These are phyloP conservation scores for Xylariomycetidae sp. DNA, from an alignment of 2,329 filamentous ascomycete species.

Conservation along the genomic window DNA sequence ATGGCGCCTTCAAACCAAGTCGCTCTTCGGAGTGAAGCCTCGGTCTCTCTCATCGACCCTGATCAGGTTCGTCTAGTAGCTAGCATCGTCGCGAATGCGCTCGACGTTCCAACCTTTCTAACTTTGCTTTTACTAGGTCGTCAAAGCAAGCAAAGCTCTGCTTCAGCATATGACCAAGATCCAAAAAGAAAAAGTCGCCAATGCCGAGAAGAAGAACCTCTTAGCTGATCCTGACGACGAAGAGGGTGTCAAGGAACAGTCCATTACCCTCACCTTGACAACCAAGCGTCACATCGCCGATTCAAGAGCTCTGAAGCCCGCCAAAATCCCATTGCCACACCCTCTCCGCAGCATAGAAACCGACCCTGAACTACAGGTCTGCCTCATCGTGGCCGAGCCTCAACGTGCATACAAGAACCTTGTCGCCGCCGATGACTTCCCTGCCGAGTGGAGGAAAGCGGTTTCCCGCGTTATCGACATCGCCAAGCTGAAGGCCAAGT, in stretches of 20 bases:
- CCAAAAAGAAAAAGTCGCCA: constrained; percentile 40
- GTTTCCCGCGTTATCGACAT: constrained; percentile 77
- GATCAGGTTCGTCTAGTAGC: constrained; percentile 25
- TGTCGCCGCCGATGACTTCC: constrained; percentile 69
- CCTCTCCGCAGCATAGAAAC: constrained; percentile 69
- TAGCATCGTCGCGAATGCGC: background rate
- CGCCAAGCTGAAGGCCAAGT: constrained; percentile 75
- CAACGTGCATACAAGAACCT: constrained; percentile 72
- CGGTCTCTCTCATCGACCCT: constrained; percentile 28
- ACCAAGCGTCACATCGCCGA: constrained; percentile 66
- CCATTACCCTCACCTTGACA: constrained; percentile 59
- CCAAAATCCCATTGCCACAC: constrained; percentile 76
- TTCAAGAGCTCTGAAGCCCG: constrained; percentile 59
- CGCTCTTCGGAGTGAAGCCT: constrained; percentile 24
- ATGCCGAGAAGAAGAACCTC: constrained; percentile 51
- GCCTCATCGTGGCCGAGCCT: constrained; percentile 76
- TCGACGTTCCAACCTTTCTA: constrained; percentile 2
- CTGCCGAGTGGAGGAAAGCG: constrained; percentile 58
- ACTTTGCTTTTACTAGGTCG: constrained; percentile 39
- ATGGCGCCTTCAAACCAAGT: constrained; percentile 32
- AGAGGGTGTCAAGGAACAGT: constrained; percentile 40
- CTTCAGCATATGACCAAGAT: constrained; percentile 57
- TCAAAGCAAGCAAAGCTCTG: constrained; percentile 61
- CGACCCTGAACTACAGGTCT: constrained; percentile 52
- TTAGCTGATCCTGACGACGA: constrained; percentile 44